A percentile compares a stretch with the other conserved stretches of the same genome.
phyloP scores from a whole-genome alignment of 2,329 filamentous ascomycete species.

The Xylariaceae sp. region DNA sequence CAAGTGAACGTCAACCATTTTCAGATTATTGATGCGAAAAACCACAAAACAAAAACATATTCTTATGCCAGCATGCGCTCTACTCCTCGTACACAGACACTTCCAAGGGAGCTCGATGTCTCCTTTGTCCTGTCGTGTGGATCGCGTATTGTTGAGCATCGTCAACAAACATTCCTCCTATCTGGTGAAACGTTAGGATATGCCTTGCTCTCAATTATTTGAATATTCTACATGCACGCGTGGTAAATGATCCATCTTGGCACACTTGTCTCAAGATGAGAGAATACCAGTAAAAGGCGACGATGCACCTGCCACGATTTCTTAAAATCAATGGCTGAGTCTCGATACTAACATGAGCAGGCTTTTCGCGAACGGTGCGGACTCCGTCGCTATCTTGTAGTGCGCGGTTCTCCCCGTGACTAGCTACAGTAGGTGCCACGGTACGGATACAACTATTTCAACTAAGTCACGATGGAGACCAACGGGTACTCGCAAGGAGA shows the following conservation, averaged over 20 bases:
- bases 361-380: conserved; percentile 17
- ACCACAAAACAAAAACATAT: too few relatives aligned
- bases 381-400: conserved; percentile 19
- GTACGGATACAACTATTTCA: conserved; percentile 22
- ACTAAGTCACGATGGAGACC: conserved; percentile 39
- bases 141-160: conserved; percentile 9
- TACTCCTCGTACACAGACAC: too few relatives aligned
- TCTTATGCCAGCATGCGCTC: too few relatives aligned
- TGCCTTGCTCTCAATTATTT: too few relatives aligned
- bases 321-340: not conserved
- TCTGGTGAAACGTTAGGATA: not conserved
- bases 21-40: too few relatives aligned
- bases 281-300: too few relatives aligned
- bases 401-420: conserved; percentile 21
- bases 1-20: conserved; percentile 18
- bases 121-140: not conserved
- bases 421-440: conserved; percentile 32
- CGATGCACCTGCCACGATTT: not conserved
- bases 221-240: too few relatives aligned
- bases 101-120: too few relatives aligned
- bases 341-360: conserved; percentile 29
- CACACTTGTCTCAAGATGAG: too few relatives aligned
- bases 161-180: conserved; percentile 6
- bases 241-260: not conserved
- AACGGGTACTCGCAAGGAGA: conserved; percentile 42